A percentile compares a stretch with the other conserved stretches of the same genome.
phyloP scores from a whole-genome alignment of 192 early-diverging fungal species.

The Rhizophagus clarus region DNA sequence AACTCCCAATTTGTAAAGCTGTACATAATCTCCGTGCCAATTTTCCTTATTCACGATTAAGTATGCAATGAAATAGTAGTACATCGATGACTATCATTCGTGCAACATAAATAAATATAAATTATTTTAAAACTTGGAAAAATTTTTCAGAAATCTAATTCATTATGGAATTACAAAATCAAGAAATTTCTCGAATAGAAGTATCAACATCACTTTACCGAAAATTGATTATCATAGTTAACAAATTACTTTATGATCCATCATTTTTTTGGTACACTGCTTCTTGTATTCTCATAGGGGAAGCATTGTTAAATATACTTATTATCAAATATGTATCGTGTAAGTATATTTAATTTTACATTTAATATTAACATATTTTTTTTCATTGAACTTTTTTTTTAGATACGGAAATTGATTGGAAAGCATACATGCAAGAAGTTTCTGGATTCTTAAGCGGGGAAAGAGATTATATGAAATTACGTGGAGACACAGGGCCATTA shows the following conservation, averaged over 20 bases:
- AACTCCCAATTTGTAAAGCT: no score
- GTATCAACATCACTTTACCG: no score
- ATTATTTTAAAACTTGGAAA: no score
- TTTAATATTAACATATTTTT: background rate
- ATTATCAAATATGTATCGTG: constrained; percentile 66
- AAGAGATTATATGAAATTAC: constrained; percentile 75
- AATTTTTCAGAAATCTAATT: no score
- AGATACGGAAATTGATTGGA: constrained; percentile 98
- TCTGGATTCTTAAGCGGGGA: constrained; percentile 77
- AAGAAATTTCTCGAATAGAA: no score
- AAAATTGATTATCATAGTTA: no score
- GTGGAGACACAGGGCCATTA: constrained; percentile 90
- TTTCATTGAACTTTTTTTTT: background rate
- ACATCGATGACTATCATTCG: no score
- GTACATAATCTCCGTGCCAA: no score
- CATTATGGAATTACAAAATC: no score
- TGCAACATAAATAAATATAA: no score
- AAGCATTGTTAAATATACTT: constrained; percentile 51
- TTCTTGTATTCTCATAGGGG: constrained; percentile 49
- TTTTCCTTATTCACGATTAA: no score
- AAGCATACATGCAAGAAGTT: constrained; percentile 94
- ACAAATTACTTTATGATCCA: constrained; percentile 2
- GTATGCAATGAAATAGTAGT: no score
- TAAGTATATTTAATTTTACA: constrained; percentile 36
- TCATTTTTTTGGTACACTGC: constrained; percentile 46